Conservation (phyloP, 345 rosid species). For the Eucalyptus cladocalyx region DNA sequence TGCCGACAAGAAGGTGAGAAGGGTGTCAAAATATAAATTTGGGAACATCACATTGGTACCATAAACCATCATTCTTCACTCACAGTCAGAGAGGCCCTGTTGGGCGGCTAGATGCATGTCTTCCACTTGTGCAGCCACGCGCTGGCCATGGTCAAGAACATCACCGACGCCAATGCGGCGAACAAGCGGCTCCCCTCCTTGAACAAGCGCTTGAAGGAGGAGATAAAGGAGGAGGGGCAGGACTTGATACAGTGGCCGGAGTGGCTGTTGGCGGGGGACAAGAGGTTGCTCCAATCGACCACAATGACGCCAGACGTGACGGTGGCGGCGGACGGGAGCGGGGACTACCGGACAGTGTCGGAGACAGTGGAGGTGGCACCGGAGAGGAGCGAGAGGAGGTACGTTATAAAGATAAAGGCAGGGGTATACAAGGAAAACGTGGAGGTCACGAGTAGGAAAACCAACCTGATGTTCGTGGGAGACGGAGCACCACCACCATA, state of each 20-base stretch:
- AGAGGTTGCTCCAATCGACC: conserved; percentile 55
- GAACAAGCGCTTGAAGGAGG: background rate
- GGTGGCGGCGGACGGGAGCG: conserved; percentile 92
- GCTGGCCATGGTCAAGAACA: conserved; percentile 36
- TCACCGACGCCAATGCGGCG: conserved; percentile 19
- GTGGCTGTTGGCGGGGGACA: conserved; percentile 71
- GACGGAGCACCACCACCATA: conserved; percentile 59
- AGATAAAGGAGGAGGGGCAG: background rate
- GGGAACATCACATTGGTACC: background rate
- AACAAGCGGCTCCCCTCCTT: background rate
- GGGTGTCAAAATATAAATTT: background rate
- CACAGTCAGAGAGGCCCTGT: background rate
- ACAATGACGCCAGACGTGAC: conserved; percentile 42
- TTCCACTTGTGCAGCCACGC: conserved; percentile 21
- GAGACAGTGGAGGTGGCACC: conserved; percentile 78
- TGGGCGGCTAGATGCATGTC: conserved; percentile 14
- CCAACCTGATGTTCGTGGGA: conserved; percentile 74
- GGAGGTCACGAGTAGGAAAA: conserved; percentile 44
- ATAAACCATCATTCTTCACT: background rate
- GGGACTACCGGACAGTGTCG: conserved; percentile 39
- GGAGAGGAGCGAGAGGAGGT: conserved; percentile 38
- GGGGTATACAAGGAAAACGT: conserved; percentile 80
- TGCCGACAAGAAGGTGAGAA: conserved; percentile 10
- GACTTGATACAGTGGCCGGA: conserved; percentile 32
- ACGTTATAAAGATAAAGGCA: conserved; percentile 61